A percentile compares a stretch with the other conserved stretches of the same genome.
These are phyloP conservation scores for Aureobasidium sp. DNA, from an alignment of 2,329 filamentous ascomycete genomes.

Conservation along the genomic window DNA sequence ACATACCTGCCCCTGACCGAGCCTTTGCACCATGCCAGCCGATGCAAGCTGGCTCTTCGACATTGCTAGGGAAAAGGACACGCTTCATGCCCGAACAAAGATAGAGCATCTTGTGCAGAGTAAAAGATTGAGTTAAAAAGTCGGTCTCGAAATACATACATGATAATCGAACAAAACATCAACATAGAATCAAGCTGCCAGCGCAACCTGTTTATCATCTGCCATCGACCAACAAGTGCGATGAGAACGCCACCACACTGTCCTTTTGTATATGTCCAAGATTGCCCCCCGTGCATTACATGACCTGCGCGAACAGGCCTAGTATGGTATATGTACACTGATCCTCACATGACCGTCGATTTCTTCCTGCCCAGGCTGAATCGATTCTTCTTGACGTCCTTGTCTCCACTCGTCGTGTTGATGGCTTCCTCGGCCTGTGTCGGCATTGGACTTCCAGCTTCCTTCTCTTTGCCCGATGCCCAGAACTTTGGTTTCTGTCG, in stretches of 20 bases:
- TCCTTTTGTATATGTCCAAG: constrained; percentile 10
- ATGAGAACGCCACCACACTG: neutral
- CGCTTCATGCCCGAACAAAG: neutral
- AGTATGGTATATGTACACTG: constrained; percentile 5
- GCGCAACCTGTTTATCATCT: neutral
- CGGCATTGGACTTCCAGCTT: constrained; percentile 31
- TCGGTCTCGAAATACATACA: neutral
- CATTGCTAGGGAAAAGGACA: neutral
- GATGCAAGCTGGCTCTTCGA: neutral
- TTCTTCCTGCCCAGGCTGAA: constrained; percentile 69
- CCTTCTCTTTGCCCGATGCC: constrained; percentile 42
- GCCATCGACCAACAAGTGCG: neutral
- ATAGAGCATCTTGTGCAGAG: neutral
- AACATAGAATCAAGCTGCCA: neutral
- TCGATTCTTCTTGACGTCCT: constrained; percentile 50
- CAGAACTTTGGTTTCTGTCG: constrained; percentile 68
- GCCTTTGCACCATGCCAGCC: neutral
- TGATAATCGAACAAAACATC: constrained; percentile 7
- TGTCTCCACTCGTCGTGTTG: constrained; percentile 19
- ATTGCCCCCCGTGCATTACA: constrained; percentile 4
- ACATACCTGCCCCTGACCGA: neutral
- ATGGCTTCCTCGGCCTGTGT: constrained; percentile 19
- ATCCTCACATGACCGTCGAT: constrained; percentile 29
- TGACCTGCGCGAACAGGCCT: neutral
- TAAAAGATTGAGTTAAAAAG: neutral